Base-by-base conservation (phyloP, 441 rosid genomes). In the Viola pubescens region DNA sequence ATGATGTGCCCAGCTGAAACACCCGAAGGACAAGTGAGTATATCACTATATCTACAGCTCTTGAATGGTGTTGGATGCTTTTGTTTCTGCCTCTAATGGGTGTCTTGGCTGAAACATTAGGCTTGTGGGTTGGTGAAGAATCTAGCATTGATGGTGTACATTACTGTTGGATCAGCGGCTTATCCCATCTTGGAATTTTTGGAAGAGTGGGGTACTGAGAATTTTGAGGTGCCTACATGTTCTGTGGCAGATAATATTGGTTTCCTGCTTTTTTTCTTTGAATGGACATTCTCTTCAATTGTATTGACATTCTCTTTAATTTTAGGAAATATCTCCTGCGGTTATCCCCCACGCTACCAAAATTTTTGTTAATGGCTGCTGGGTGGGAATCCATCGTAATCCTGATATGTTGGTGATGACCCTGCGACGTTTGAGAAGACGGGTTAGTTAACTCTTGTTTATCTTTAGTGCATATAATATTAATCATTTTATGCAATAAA, bases 1-100 rank as follows among this genome's bases (percentile, higher is more conserved):
- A 90, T 94, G 97, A 90, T 94, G 97, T 94, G 99, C 73, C 99
- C 99, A n/a, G 97, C 95, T 63, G 99, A 90, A 76, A 94, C 97
- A 66, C 99, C 99, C 56, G 96, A 90, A 82, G 99, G 99, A 70
- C 96, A 90, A 80, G 97, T 94, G 70, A 72, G 79, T 60, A 7
- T 53, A 7, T 42, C 6, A 72, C 78, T 60, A 7, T 53, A 7
- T 42, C 6, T 10, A 11, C 14, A n/a, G 3, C 19, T 46, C 53
- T 37, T 38, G 5, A 6, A 16, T 11, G 34, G 7, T 6, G 50
- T 44, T 38, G 48, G 37, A 59, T 42, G 37, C 13, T 34, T 2
- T 11, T 47, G 1, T 60, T 37, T 7, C 16, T 72, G 37, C 14
- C 26, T 42, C 69, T 67, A 8, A 60, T 44, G 46, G 59, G 16